Evolutionary conservation across 2,329 filamentous ascomycete species (phyloP).

Genomic region (Sclerotinia subarctica): DNA sequence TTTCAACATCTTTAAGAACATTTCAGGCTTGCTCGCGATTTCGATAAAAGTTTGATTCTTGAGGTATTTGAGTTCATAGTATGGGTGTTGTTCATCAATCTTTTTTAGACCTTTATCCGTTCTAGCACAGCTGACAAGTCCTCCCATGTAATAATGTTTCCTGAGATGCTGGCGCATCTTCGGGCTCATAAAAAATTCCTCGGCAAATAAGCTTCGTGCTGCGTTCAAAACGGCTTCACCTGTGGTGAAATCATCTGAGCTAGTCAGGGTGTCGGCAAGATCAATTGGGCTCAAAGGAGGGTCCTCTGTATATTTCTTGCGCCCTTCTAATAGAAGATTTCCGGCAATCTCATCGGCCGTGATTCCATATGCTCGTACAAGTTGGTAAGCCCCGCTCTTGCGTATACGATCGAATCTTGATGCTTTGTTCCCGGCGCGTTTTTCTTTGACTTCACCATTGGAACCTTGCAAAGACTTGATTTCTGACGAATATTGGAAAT

Average conservation of each 20-base stretch:
- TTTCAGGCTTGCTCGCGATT: conserved; percentile 77
- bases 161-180: conserved; percentile 86
- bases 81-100: conserved; percentile 92
- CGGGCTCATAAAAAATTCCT: conserved; percentile 85
- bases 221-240: conserved; percentile 72
- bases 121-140: conserved; percentile 79
- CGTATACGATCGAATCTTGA: conserved; percentile 81
- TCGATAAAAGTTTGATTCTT: conserved; percentile 82
- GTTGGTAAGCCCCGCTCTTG: conserved; percentile 71
- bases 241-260: conserved; percentile 70
- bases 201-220: conserved; percentile 82
- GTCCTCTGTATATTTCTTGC: conserved; percentile 82
- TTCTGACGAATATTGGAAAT: conserved; percentile 86
- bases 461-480: conserved; percentile 74
- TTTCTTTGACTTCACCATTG: conserved; percentile 61
- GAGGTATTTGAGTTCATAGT: conserved; percentile 97
- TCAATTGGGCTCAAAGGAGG: conserved; percentile 76
- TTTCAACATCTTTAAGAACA: conserved; percentile 96
- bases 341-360: conserved; percentile 83
- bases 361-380: conserved; percentile 89
- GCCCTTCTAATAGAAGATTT: conserved; percentile 76
- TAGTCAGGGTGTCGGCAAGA: conserved; percentile 74
- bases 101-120: conserved; percentile 92
- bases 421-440: conserved; percentile 74
- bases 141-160: conserved; percentile 76